Percentiles rank a stretch among this genome's conserved stretches.
phyloP scores from a whole-genome alignment of 164 flowering plant genomes.

The Vitis vinifera region DNA sequence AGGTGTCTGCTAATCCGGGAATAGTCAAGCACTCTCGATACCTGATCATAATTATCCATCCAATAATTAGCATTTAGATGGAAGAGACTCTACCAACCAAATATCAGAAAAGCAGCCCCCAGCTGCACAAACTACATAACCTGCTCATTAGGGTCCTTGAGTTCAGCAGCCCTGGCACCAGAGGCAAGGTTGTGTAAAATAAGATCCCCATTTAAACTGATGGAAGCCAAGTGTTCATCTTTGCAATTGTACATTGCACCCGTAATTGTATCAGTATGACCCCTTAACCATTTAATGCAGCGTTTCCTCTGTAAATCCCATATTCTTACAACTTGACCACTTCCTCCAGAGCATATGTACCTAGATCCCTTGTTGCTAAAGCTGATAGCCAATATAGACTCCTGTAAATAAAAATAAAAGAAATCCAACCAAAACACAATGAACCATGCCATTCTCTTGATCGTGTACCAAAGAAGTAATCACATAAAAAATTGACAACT shows the following conservation, averaged over 20 bases:
- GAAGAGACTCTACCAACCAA: not conserved
- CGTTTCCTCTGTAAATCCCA: slow-evolving; percentile 98
- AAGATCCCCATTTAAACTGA: slow-evolving; percentile 86
- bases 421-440: not conserved
- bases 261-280: slow-evolving; percentile 84
- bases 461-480: no score
- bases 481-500: no score
- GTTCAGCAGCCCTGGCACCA: slow-evolving; percentile 76
- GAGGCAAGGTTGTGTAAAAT: slow-evolving; percentile 94
- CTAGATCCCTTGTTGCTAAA: slow-evolving; percentile 94
- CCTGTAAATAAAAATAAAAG: slow-evolving; percentile 34
- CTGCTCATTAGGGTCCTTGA: slow-evolving; percentile 92
- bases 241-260: slow-evolving; percentile 91
- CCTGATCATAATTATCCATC: slow-evolving; percentile 56
- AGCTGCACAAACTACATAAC: slow-evolving; percentile 40
- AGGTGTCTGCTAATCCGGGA: slow-evolving; percentile 90
- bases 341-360: slow-evolving; percentile 95
- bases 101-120: not conserved
- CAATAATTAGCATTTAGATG: slow-evolving; percentile 27
- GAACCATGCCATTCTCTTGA: no score
- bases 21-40: slow-evolving; percentile 95
- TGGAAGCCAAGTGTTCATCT: slow-evolving; percentile 95
- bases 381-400: slow-evolving; percentile 73
- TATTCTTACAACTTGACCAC: slow-evolving; percentile 85
- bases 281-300: slow-evolving; percentile 92